phyloP scores from a whole-genome alignment of 2,329 filamentous ascomycete genomes.

The Fusarium kyushuense region DNA sequence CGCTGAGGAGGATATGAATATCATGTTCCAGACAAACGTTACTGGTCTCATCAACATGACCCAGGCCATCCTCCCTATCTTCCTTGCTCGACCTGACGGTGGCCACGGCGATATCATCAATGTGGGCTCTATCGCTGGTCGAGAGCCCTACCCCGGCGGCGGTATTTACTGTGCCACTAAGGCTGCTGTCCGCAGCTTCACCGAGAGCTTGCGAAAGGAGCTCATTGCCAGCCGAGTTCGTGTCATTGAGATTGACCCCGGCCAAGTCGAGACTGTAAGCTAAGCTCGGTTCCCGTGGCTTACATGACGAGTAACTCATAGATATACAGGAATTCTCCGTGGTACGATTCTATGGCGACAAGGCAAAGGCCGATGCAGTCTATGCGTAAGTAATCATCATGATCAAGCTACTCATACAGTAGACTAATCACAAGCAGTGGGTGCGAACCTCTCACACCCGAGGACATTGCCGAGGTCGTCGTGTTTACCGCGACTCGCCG shows the following conservation, averaged over 20 bases:
- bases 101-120: constrained; percentile 96
- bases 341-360: constrained; percentile 89
- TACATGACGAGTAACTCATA: constrained; percentile 10
- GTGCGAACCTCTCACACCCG: constrained; percentile 84
- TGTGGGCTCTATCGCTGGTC: constrained; percentile 86
- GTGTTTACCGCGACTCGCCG: constrained; percentile 86
- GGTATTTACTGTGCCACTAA: constrained; percentile 95
- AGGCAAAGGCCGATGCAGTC: constrained; percentile 88
- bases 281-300: background rate
- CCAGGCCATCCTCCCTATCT: constrained; percentile 86
- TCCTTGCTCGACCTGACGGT: constrained; percentile 79
- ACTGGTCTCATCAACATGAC: constrained; percentile 97
- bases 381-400: constrained; percentile 73
- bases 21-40: constrained; percentile 95
- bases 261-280: constrained; percentile 87
- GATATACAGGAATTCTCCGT: constrained; percentile 80
- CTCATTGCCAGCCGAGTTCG: constrained; percentile 83
- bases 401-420: background rate
- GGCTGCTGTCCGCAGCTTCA: constrained; percentile 87
- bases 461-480: constrained; percentile 90
- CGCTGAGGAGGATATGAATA: constrained; percentile 80
- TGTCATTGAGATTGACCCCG: constrained; percentile 89
- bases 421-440: constrained; percentile 62
- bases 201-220: constrained; percentile 84
- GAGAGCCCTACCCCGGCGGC: constrained; percentile 86